Evolutionary conservation across 106 monocot genomes (phyloP).

Genomic region (Dendrobium officinale): DNA sequence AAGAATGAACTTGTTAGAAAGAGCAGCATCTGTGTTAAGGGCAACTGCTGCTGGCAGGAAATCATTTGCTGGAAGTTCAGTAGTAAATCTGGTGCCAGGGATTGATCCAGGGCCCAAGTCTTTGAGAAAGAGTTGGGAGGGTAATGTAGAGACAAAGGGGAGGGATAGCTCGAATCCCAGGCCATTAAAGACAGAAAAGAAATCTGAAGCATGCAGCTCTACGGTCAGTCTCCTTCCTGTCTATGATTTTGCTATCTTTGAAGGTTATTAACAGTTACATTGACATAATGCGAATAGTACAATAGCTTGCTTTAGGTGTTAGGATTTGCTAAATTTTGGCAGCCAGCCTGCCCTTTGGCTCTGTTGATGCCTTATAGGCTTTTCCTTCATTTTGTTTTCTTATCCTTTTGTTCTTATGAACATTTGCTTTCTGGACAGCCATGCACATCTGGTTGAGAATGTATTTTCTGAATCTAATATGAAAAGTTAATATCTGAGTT

Average conservation of each 20-base stretch:
- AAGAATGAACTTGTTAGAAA: constrained; percentile 46
- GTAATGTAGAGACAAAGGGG: constrained; percentile 24
- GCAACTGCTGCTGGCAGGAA: constrained; percentile 34
- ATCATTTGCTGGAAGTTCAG: constrained; percentile 20
- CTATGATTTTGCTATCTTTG: background rate
- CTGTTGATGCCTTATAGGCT: background rate
- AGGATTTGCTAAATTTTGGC: background rate
- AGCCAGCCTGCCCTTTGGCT: background rate
- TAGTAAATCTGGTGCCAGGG: constrained; percentile 18
- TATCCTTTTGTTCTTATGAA: background rate
- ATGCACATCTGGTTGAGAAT: background rate
- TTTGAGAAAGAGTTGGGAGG: constrained; percentile 70
- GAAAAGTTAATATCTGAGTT: too few species aligned
- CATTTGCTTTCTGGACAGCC: background rate
- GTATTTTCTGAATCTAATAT: too few species aligned
- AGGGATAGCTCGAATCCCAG: constrained; percentile 24
- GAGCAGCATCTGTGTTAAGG: constrained; percentile 45
- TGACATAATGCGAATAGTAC: background rate
- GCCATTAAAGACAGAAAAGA: constrained; percentile 28
- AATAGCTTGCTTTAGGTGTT: background rate
- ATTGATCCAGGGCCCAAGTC: constrained; percentile 33
- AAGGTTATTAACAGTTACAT: background rate
- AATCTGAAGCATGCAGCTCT: constrained; percentile 22
- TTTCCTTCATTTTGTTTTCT: too few species aligned
- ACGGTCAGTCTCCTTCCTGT: constrained; percentile 38